Base-by-base conservation (phyloP, 495 filamentous ascomycete species). In the Neurospora sp. region DNA sequence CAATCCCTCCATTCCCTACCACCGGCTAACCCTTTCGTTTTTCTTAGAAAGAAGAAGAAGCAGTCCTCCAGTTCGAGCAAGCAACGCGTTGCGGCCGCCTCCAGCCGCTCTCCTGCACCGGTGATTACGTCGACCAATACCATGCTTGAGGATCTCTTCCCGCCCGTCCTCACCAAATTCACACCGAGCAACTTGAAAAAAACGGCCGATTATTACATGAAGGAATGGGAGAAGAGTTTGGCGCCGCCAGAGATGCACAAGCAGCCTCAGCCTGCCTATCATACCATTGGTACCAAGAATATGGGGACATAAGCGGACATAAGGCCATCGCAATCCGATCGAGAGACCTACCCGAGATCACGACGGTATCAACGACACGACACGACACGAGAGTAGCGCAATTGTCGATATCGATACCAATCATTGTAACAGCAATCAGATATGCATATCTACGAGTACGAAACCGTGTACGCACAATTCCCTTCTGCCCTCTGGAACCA, bases 121-220 rank as follows among this genome's bases (percentile, higher is more conserved):
- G 22, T 14, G 11, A 5, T 6, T 3, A 61, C 12, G 22, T 16
- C 53, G 20, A 61, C 53, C 53, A 35, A 27, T 10, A 31, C 53
- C 12, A 61, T 85, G 76, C 84, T 86, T 59, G 86, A 92, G 75
- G 89, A 91, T 39, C 87, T 94, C 61, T 76, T 85, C 27, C 79
- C 91, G 85, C 89, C 89, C 35, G 85, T 86, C 14, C 83, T 93
- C 38, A 88, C 86, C 71, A 88, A 89, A 68, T 79, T 93, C 48
- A 86, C 88, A 11, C 90, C 92, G 0, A 86, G 85, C 68, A 91
- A 91, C 73, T 84, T 94, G 72, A 90, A 88, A 74, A 86, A 84
- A 11, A 90, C 90, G n/a, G 91, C 91, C 4, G 88, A 87, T 31
- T 89, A 89, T 70, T 82, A 93, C 71, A 93, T 94, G 88, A 89